Conservation (phyloP, 1,139 yeast species). For the Yamadazyma conglobata region DNA sequence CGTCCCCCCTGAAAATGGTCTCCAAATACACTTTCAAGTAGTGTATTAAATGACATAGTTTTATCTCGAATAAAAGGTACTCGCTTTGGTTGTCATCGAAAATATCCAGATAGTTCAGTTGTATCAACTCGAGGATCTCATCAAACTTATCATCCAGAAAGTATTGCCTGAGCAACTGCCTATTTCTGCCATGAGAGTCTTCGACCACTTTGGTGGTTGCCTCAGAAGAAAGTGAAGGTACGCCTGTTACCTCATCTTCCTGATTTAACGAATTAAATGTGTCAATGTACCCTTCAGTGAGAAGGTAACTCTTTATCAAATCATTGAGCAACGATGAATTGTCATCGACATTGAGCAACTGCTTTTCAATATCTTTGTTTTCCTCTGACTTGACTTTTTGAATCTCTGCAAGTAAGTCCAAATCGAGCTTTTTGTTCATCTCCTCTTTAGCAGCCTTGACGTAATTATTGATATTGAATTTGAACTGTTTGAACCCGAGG, state of each 20-base stretch:
- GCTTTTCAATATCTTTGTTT: slow-evolving; percentile 16
- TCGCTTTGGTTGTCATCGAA: slow-evolving; percentile 31
- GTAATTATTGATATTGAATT: slow-evolving; percentile 68
- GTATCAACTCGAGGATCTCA: slow-evolving; percentile 40
- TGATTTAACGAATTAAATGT: slow-evolving; percentile 59
- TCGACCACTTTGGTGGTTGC: slow-evolving; percentile 15
- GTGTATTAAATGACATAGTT: slow-evolving; percentile 47
- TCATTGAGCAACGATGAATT: slow-evolving; percentile 43
- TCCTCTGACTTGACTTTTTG: slow-evolving; percentile 8
- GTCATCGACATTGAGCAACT: slow-evolving; percentile 24
- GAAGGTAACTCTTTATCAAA: slow-evolving; percentile 65
- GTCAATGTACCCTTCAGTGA: slow-evolving; percentile 69
- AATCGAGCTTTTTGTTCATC: slow-evolving; percentile 19
- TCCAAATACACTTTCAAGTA: slow-evolving; percentile 23
- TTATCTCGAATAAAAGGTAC: slow-evolving; percentile 50
- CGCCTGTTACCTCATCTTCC: slow-evolving; percentile 2
- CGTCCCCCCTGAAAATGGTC: slow-evolving; percentile 15
- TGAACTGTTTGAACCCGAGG: slow-evolving; percentile 68
- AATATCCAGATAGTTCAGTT: slow-evolving; percentile 43
- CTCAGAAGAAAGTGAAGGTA: neutral
- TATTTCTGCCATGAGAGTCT: slow-evolving; percentile 38
- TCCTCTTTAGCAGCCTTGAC: slow-evolving; percentile 42
- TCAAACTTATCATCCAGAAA: slow-evolving; percentile 49
- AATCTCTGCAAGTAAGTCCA: slow-evolving; percentile 18
- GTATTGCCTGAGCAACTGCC: slow-evolving; percentile 50